A percentile compares a stretch with the other conserved stretches of the same genome.
phyloP scores from a whole-genome alignment of 2,329 filamentous ascomycete genomes.

The Fusarium fujikuroi region DNA sequence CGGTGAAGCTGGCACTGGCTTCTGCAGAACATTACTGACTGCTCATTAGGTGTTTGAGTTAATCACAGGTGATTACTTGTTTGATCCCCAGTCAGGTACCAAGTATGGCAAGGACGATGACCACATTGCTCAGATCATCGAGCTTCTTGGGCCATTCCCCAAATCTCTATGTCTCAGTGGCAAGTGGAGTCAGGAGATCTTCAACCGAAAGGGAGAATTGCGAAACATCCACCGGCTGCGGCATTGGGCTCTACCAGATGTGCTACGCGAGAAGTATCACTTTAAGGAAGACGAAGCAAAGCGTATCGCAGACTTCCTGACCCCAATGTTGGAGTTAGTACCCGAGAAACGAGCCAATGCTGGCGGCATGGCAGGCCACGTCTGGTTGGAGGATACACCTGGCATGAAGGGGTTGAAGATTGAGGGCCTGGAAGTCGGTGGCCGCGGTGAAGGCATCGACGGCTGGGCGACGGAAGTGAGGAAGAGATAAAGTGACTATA shows the following conservation, averaged over 20 bases:
- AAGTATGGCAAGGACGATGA: slow-evolving; percentile 99
- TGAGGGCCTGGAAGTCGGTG: slow-evolving; percentile 78
- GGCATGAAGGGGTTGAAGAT: slow-evolving; percentile 87
- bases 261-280: slow-evolving; percentile 96
- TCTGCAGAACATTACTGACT: slow-evolving; percentile 14
- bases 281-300: slow-evolving; percentile 85
- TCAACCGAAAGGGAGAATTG: slow-evolving; percentile 96
- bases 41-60: slow-evolving; percentile 86
- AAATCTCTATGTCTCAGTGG: slow-evolving; percentile 91
- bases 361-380: slow-evolving; percentile 90
- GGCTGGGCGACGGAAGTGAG: slow-evolving; percentile 93
- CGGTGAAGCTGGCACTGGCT: not conserved
- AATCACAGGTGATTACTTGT: slow-evolving; percentile 97
- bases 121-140: slow-evolving; percentile 98
- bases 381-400: slow-evolving; percentile 84
- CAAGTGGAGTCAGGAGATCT: slow-evolving; percentile 99
- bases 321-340: slow-evolving; percentile 89
- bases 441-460: slow-evolving; percentile 89
- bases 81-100: slow-evolving; percentile 97
- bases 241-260: slow-evolving; percentile 94
- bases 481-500: slow-evolving; percentile 67
- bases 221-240: slow-evolving; percentile 96
- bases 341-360: slow-evolving; percentile 93
- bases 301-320: slow-evolving; percentile 81
- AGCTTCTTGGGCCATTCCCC: slow-evolving; percentile 92